Percentiles rank a stretch among this genome's conserved stretches.
These are phyloP conservation scores for Nakataea oryzae DNA, from an alignment of 2,329 filamentous ascomycete species.

Conservation along the genomic window DNA sequence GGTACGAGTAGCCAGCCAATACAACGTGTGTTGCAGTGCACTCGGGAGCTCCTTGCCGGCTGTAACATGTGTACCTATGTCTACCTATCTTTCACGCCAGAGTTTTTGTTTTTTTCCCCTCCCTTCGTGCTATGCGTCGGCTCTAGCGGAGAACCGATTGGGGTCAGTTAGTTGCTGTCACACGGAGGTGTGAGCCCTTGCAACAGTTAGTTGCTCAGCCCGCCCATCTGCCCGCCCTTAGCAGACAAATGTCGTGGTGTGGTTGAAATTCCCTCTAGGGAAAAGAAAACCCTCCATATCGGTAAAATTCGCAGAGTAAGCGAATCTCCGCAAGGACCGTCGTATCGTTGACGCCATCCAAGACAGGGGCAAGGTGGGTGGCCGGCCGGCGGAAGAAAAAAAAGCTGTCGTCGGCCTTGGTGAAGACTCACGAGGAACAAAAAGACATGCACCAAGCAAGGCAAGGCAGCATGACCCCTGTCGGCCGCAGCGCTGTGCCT, in stretches of 20 bases:
- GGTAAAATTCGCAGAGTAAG: background rate
- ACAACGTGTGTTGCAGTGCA: background rate
- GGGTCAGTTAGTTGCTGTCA: no score
- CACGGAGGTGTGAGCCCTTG: no score
- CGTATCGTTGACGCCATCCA: background rate
- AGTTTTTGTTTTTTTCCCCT: background rate
- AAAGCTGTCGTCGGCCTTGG: background rate
- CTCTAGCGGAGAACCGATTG: background rate
- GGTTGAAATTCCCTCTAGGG: no score
- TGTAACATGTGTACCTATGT: background rate
- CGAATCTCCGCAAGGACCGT: background rate
- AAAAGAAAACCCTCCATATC: background rate
- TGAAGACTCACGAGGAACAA: no score
- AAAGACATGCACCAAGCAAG: background rate
- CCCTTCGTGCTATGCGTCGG: no score
- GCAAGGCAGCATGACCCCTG: background rate
- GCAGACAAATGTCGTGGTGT: no score
- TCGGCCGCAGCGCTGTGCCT: background rate
- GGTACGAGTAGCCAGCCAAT: background rate
- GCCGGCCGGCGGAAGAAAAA: background rate
- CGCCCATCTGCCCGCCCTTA: background rate
- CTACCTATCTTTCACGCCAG: background rate
- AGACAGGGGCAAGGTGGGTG: no score
- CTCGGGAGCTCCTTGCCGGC: background rate
- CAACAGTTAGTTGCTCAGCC: no score